Percentiles rank a stretch among this genome's conserved stretches.
Evolutionary conservation across 2,329 filamentous ascomycete species (phyloP).

Genomic region (Aspergillus sp.): DNA sequence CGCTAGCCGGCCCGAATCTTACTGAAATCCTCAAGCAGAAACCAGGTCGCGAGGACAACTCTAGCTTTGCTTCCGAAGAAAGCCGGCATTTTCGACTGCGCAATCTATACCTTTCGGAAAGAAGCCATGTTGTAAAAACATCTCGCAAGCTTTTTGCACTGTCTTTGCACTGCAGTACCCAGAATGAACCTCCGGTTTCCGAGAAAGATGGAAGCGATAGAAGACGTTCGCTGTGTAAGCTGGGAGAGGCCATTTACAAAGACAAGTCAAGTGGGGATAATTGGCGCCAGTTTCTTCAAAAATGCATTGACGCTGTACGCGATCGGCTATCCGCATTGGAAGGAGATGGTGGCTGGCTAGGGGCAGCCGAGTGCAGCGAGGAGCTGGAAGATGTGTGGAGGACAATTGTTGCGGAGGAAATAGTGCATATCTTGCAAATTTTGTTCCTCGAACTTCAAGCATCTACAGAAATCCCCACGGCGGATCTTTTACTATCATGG

Average conservation of each 20-base stretch:
- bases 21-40: slow-evolving; percentile 29
- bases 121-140: slow-evolving; percentile 62
- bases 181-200: slow-evolving; percentile 8
- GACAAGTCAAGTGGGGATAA: slow-evolving; percentile 19
- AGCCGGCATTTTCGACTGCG: slow-evolving; percentile 65
- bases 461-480: slow-evolving; percentile 53
- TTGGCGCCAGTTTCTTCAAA: slow-evolving; percentile 22
- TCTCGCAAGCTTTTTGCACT: slow-evolving; percentile 46
- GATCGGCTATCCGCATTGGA: slow-evolving; percentile 30
- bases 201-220: slow-evolving; percentile 7
- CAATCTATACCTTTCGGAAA: slow-evolving; percentile 66
- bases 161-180: slow-evolving; percentile 21
- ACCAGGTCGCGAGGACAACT: slow-evolving; percentile 23
- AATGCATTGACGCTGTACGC: slow-evolving; percentile 31
- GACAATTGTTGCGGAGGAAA: slow-evolving; percentile 62
- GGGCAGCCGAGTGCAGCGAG: slow-evolving; percentile 46
- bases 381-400: slow-evolving; percentile 60
- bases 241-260: slow-evolving; percentile 28
- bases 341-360: slow-evolving; percentile 40
- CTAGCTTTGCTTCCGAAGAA: slow-evolving; percentile 57
- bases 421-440: slow-evolving; percentile 68
- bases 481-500: slow-evolving; percentile 63
- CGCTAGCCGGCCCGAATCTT: slow-evolving; percentile 39
- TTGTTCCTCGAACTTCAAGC: slow-evolving; percentile 66
- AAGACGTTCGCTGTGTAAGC: slow-evolving; percentile 16